phyloP scores from a whole-genome alignment of 495 filamentous ascomycete species.

The Podospora pseudopauciseta region DNA sequence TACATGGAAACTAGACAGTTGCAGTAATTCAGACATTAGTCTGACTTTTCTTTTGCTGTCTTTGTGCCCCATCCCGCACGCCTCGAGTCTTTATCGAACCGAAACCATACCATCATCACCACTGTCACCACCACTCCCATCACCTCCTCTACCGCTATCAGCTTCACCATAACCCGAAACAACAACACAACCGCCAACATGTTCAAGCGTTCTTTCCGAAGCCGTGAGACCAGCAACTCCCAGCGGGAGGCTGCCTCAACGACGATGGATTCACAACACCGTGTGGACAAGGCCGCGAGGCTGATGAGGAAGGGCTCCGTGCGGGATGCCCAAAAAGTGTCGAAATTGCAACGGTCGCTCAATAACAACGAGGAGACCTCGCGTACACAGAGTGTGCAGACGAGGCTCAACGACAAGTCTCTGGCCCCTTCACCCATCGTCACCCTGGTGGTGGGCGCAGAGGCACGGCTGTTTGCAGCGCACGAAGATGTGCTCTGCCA shows the following conservation, averaged over 20 bases:
- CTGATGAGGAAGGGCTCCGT: conserved; percentile 63
- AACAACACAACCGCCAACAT: conserved; percentile 49
- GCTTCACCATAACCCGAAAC: conserved; percentile 8
- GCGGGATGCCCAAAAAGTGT: conserved; percentile 65
- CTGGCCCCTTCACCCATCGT: conserved; percentile 67
- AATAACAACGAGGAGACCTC: conserved; percentile 33
- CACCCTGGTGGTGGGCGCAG: conserved; percentile 73
- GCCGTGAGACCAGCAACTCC: conserved; percentile 46
- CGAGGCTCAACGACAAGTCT: conserved; percentile 42
- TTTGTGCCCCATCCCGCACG: conserved; percentile 15
- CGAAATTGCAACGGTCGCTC: conserved; percentile 62
- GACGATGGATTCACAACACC: conserved; percentile 45
- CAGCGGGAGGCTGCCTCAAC: conserved; percentile 32
- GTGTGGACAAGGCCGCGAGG: conserved; percentile 75
- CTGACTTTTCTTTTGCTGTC: conserved; percentile 24
- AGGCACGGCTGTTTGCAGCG: conserved; percentile 83
- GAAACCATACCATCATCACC: not conserved
- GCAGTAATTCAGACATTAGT: conserved; percentile 19
- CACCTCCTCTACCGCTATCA: not conserved
- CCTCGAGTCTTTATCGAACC: conserved; percentile 9
- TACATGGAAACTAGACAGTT: conserved; percentile 10
- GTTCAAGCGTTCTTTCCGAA: conserved; percentile 81
- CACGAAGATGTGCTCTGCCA: conserved; percentile 81
- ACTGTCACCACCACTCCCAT: too few species aligned
- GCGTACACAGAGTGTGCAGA: conserved; percentile 37